Evolutionary conservation across 1,139 yeast species (phyloP).

Genomic region (Blastobotrys ciferrii): DNA sequence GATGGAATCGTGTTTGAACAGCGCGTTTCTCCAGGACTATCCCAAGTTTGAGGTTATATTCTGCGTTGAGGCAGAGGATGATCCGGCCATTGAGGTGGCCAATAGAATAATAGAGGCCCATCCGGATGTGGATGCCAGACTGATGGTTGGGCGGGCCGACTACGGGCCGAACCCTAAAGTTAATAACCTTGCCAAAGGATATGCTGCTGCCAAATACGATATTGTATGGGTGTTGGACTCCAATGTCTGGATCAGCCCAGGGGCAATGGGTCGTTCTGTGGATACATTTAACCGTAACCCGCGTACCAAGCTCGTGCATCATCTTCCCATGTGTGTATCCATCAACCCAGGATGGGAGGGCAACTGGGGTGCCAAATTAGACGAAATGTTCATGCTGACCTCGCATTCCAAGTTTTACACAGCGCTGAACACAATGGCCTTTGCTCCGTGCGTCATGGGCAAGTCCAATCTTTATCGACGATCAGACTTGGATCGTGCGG

Average conservation of each 20-base stretch:
- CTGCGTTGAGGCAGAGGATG: constrained; percentile 64
- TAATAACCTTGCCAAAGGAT: constrained; percentile 80
- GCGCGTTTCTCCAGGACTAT: constrained; percentile 68
- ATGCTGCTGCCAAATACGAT: constrained; percentile 63
- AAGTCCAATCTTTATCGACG: constrained; percentile 77
- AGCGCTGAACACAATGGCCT: constrained; percentile 67
- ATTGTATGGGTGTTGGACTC: constrained; percentile 87
- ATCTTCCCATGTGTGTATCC: constrained; percentile 67
- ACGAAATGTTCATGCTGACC: constrained; percentile 81
- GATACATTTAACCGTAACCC: constrained; percentile 47
- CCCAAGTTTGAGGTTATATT: constrained; percentile 71
- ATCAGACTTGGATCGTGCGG: constrained; percentile 66
- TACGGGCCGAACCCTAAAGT: constrained; percentile 90
- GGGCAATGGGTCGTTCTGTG: constrained; percentile 67
- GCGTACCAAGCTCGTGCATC: constrained; percentile 70
- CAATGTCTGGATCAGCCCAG: constrained; percentile 75
- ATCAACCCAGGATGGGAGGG: constrained; percentile 29
- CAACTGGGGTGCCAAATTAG: constrained; percentile 65
- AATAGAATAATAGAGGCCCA: constrained; percentile 49
- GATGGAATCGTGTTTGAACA: constrained; percentile 62
- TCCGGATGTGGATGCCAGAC: constrained; percentile 57
- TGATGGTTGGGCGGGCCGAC: constrained; percentile 49
- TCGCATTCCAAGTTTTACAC: constrained; percentile 84
- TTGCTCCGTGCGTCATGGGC: constrained; percentile 94
- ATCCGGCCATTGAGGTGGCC: constrained; percentile 65